Percentiles rank a stretch among this genome's conserved stretches.
Evolutionary conservation across 352 stramenopile species (phyloP).

Genomic region (Pythium rhizo-oryzae): DNA sequence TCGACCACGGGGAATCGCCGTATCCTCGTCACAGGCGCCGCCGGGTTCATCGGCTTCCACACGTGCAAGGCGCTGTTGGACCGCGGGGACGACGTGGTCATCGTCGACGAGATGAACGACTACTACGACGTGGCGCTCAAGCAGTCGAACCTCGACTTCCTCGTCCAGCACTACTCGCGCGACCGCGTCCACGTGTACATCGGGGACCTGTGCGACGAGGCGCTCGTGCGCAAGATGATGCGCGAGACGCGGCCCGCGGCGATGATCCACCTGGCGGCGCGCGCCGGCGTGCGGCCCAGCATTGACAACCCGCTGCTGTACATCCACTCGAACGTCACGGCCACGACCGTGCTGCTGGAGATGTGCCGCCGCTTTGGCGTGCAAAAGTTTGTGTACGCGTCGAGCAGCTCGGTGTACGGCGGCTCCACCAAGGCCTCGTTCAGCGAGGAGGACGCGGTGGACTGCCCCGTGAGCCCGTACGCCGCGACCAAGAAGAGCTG

Average conservation of each 20-base stretch:
- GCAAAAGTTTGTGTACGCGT: conserved; percentile 97
- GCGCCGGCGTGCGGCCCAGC: conserved; percentile 95
- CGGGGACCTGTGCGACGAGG: conserved; percentile 95
- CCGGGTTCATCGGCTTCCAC: conserved; percentile 98
- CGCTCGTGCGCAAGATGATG: conserved; percentile 91
- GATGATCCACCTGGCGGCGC: conserved; percentile 96
- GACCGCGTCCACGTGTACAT: conserved; percentile 79
- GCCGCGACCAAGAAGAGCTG: conserved; percentile 97
- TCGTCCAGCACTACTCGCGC: conserved; percentile 56
- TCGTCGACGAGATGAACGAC: conserved; percentile 99
- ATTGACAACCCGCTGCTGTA: conserved; percentile 98
- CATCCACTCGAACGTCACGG: conserved; percentile 97
- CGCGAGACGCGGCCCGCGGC: conserved; percentile 78
- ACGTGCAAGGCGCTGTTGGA: conserved; percentile 89
- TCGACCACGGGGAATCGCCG: conserved; percentile 30
- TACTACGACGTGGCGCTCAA: conserved; percentile 99
- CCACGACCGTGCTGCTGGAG: conserved; percentile 94
- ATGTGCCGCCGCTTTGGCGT: conserved; percentile 88
- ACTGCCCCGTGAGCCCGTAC: conserved; percentile 96
- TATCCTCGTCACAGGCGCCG: conserved; percentile 91
- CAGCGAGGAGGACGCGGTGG: conserved; percentile 88
- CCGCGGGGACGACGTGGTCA: conserved; percentile 92
- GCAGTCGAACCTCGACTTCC: conserved; percentile 92
- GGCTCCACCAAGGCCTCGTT: conserved; percentile 92
- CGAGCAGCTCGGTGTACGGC: conserved; percentile 95